These are phyloP conservation scores for Ophiognomonia clavigignenti-juglandacearum DNA, from an alignment of 2,329 filamentous ascomycete species.

Conservation along the genomic window DNA sequence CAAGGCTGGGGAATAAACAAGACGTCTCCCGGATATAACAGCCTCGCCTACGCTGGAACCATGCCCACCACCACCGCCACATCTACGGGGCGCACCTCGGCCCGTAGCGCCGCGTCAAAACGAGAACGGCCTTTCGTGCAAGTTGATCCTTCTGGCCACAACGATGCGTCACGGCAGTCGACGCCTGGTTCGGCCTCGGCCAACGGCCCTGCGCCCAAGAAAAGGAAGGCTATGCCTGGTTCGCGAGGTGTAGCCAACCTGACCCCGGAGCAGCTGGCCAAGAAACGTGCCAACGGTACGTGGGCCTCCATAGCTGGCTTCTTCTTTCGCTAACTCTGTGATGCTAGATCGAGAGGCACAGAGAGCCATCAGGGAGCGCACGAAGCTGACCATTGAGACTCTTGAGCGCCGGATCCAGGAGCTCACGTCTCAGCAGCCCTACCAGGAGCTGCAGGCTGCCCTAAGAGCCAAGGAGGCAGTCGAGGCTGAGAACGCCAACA, in stretches of 20 bases:
- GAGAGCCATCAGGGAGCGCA: conserved; percentile 77
- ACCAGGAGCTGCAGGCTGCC: conserved; percentile 74
- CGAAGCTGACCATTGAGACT: conserved; percentile 71
- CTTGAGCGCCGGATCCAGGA: conserved; percentile 70
- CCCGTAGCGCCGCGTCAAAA: conserved; percentile 5
- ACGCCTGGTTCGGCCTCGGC: conserved; percentile 8
- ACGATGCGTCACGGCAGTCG: conserved; percentile 3
- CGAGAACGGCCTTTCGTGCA: conserved; percentile 10
- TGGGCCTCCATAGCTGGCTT: too few relatives aligned
- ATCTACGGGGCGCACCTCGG: conserved; percentile 1
- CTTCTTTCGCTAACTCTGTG: too few relatives aligned
- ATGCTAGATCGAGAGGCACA: conserved; percentile 74
- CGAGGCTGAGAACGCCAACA: conserved; percentile 74
- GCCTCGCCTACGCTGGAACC: neutral
- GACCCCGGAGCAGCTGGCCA: conserved; percentile 69
- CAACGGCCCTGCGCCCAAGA: conserved; percentile 29
- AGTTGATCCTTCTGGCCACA: neutral
- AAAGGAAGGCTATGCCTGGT: conserved; percentile 39
- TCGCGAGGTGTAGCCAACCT: conserved; percentile 55
- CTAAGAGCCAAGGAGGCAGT: conserved; percentile 72
- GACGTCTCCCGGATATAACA: too few relatives aligned
- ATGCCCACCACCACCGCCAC: conserved; percentile 13
- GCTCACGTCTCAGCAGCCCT: conserved; percentile 74
- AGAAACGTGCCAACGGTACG: conserved; percentile 57
- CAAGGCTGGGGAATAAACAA: too few relatives aligned